Percentiles rank a stretch among this genome's conserved stretches.
These are phyloP conservation scores for Grammothele lineata DNA, from an alignment of 768 basidiomycete species.

Conservation along the genomic window DNA sequence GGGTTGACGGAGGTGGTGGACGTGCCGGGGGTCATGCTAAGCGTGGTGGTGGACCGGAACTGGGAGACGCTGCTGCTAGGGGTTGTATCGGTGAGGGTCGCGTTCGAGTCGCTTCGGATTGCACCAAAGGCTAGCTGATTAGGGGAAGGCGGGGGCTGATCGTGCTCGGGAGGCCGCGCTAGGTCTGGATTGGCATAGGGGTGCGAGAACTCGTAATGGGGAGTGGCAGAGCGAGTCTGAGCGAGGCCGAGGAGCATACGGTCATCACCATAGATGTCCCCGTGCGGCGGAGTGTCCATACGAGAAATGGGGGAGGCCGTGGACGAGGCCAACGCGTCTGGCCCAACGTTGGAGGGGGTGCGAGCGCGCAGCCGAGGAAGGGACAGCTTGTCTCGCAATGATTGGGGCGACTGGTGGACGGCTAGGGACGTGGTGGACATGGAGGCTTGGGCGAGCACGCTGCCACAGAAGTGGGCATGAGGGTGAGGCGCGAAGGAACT, in stretches of 20 bases:
- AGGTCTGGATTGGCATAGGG: slow-evolving; percentile 83
- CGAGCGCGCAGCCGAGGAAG: slow-evolving; percentile 35
- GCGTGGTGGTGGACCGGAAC: slow-evolving; percentile 22
- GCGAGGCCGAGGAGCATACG: slow-evolving; percentile 1
- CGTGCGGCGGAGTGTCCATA: slow-evolving; percentile 4
- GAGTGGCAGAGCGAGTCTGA: slow-evolving; percentile 3
- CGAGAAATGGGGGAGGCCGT: slow-evolving; percentile 11
- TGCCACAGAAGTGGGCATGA: slow-evolving; percentile 21
- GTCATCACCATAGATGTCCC: slow-evolving; percentile 5
- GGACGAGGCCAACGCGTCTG: slow-evolving; percentile 5
- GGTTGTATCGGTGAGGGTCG: slow-evolving; percentile 45
- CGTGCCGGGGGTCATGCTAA: slow-evolving; percentile 24
- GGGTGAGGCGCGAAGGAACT: slow-evolving; percentile 1
- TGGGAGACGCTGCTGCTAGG: slow-evolving; percentile 28
- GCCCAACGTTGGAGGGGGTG: slow-evolving; percentile 23
- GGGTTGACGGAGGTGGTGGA: slow-evolving; percentile 21
- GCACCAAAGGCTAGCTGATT: slow-evolving; percentile 26
- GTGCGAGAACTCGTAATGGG: slow-evolving; percentile 46
- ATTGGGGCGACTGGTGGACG: slow-evolving; percentile 27
- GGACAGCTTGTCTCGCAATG: slow-evolving; percentile 41
- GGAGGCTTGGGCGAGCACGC: slow-evolving; percentile 58
- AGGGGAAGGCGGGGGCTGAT: slow-evolving; percentile 22
- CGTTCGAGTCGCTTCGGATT: slow-evolving; percentile 45
- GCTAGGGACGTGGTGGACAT: slow-evolving; percentile 52
- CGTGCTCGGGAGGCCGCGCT: slow-evolving; percentile 22